phyloP scores from a whole-genome alignment of 2,329 filamentous ascomycete genomes.

The Lecanicillium sp. region DNA sequence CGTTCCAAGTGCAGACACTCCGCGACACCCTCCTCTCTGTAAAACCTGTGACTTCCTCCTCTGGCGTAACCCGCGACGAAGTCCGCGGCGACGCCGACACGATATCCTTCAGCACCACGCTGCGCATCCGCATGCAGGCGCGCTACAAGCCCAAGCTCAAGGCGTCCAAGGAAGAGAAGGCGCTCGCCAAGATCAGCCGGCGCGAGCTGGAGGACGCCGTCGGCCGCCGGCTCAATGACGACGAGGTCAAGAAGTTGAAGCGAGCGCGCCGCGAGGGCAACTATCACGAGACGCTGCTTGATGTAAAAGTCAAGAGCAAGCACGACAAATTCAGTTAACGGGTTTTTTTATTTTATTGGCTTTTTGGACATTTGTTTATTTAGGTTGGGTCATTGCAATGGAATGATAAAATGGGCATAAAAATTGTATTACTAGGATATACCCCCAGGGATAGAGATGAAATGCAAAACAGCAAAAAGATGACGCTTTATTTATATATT shows the following conservation, averaged over 20 bases:
- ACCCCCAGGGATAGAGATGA: not conserved
- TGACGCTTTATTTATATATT: not conserved
- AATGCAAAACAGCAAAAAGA: not conserved
- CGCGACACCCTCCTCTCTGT: slow-evolving; percentile 64
- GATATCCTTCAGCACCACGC: slow-evolving; percentile 61
- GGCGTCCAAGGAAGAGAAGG: slow-evolving; percentile 76
- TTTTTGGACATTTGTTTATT: slow-evolving; percentile 8
- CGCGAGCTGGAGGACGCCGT: slow-evolving; percentile 79
- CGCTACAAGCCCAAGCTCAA: slow-evolving; percentile 82
- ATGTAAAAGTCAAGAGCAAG: slow-evolving; percentile 86
- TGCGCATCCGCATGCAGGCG: slow-evolving; percentile 89
- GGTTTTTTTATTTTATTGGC: not conserved
- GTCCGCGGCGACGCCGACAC: slow-evolving; percentile 69
- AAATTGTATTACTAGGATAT: slow-evolving; percentile 10
- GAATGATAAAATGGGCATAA: not conserved
- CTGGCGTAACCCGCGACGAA: slow-evolving; percentile 48
- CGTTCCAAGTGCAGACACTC: slow-evolving; percentile 69
- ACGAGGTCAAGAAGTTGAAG: slow-evolving; percentile 80
- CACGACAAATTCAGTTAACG: slow-evolving; percentile 68
- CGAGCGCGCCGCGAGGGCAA: slow-evolving; percentile 77
- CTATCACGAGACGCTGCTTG: slow-evolving; percentile 80
- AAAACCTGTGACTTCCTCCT: slow-evolving; percentile 46
- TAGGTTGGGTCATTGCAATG: not conserved
- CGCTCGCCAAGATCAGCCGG: slow-evolving; percentile 75
- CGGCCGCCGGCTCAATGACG: slow-evolving; percentile 70